These are phyloP conservation scores for Trypanosoma grayi DNA, from an alignment of 208 protist species.

Conservation along the genomic window DNA sequence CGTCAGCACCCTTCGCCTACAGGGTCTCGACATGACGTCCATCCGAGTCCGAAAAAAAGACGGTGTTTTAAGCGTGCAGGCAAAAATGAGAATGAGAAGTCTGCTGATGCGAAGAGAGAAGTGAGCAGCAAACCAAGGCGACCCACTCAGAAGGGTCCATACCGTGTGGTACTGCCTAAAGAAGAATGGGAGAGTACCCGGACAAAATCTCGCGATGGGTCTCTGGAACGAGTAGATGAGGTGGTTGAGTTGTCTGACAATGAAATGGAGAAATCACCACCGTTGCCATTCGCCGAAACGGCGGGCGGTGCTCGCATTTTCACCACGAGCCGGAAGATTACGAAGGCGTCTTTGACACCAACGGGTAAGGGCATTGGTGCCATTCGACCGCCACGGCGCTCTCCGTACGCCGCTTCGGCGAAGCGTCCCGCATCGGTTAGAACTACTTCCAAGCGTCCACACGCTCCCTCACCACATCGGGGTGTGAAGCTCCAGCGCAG, in stretches of 20 bases:
- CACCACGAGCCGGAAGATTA: neutral
- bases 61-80: neutral
- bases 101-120: neutral
- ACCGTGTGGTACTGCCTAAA: constrained; percentile 17
- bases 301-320: neutral
- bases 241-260: constrained; percentile 3
- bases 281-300: neutral
- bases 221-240: neutral
- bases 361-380: too few relatives aligned
- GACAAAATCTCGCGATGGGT: neutral
- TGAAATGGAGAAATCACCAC: neutral
- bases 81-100: neutral
- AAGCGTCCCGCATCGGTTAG: neutral
- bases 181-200: neutral
- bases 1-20: neutral
- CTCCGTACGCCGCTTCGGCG: neutral
- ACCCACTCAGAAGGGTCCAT: constrained; percentile 15
- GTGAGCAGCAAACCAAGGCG: neutral
- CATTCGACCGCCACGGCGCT: neutral
- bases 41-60: neutral
- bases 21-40: too few relatives aligned
- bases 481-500: neutral
- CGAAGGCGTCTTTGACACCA: neutral
- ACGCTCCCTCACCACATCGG: neutral
- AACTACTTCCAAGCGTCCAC: neutral